Evolutionary conservation across 2,329 filamentous ascomycete genomes (phyloP).

Genomic region (Cytospora mali): DNA sequence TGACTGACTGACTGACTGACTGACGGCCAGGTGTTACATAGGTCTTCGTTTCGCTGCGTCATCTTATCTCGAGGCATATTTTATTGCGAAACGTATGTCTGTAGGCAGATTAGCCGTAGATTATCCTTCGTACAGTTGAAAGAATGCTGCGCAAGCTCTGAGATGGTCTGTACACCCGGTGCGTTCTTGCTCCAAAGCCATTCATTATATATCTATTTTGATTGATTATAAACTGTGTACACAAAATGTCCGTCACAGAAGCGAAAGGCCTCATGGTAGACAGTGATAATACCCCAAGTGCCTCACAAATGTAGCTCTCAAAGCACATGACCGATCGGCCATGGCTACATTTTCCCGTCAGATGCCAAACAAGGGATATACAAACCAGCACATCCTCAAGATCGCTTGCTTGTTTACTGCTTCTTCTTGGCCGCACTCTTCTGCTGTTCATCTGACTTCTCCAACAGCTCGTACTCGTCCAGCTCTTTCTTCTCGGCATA

Average conservation of each 20-base stretch:
- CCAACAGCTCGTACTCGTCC: conserved; percentile 72
- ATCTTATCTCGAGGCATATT: not conserved
- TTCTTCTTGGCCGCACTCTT: conserved; percentile 29
- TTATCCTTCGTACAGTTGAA: not conserved
- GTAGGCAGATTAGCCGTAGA: not conserved
- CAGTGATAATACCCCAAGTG: not conserved
- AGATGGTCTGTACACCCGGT: not conserved
- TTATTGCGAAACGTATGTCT: not conserved
- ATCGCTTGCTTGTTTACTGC: conserved; percentile 29
- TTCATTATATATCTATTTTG: not conserved
- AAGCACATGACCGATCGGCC: not conserved
- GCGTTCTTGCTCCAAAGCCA: not conserved
- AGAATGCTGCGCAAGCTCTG: not conserved
- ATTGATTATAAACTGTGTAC: not conserved
- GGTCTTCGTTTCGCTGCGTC: not conserved
- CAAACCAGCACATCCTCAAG: not conserved
- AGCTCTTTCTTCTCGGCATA: conserved; percentile 94
- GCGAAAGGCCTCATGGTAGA: not conserved
- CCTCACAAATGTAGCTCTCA: not conserved
- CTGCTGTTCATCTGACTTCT: conserved; percentile 45
- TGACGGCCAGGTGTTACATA: too few relatives aligned
- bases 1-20: too few relatives aligned
- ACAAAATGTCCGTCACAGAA: not conserved
- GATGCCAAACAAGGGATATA: not conserved
- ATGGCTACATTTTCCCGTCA: not conserved